These are phyloP conservation scores for Dactylorhiza incarnata DNA, from an alignment of 106 monocot species.

Conservation along the genomic window DNA sequence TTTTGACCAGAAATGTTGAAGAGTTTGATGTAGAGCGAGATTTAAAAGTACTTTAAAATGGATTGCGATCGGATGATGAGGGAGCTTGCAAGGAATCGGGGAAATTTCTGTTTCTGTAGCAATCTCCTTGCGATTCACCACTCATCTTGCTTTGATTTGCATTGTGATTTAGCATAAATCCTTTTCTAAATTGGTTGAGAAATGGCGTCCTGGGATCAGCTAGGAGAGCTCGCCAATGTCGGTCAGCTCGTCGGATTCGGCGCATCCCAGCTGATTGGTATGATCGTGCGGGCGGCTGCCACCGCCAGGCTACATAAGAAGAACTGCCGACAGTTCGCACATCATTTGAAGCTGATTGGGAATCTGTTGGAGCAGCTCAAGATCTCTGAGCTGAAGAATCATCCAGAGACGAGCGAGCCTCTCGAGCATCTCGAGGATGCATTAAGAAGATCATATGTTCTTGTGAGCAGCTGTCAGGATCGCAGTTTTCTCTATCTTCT, in stretches of 20 bases:
- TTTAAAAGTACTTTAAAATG: background rate
- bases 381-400: slow-evolving; percentile 19
- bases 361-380: slow-evolving; percentile 20
- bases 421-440: slow-evolving; percentile 24
- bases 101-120: background rate
- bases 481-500: slow-evolving; percentile 21
- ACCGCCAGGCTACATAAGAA: slow-evolving; percentile 22
- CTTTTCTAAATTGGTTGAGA: background rate
- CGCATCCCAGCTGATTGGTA: slow-evolving; percentile 7
- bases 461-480: slow-evolving; percentile 17
- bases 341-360: slow-evolving; percentile 22
- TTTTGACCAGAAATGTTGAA: too few species aligned
- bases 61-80: background rate
- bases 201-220: slow-evolving; percentile 18
- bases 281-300: slow-evolving; percentile 13
- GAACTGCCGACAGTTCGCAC: slow-evolving; percentile 20
- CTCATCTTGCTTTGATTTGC: background rate
- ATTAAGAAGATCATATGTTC: slow-evolving; percentile 15
- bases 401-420: slow-evolving; percentile 22
- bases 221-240: slow-evolving; percentile 9
- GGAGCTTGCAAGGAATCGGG: too few species aligned
- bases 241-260: slow-evolving; percentile 14
- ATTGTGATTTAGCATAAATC: background rate
- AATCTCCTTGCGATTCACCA: background rate
- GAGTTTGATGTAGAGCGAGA: background rate